phyloP scores from a whole-genome alignment of 2,329 filamentous ascomycete species.

The Leptosphaerulina australis region DNA sequence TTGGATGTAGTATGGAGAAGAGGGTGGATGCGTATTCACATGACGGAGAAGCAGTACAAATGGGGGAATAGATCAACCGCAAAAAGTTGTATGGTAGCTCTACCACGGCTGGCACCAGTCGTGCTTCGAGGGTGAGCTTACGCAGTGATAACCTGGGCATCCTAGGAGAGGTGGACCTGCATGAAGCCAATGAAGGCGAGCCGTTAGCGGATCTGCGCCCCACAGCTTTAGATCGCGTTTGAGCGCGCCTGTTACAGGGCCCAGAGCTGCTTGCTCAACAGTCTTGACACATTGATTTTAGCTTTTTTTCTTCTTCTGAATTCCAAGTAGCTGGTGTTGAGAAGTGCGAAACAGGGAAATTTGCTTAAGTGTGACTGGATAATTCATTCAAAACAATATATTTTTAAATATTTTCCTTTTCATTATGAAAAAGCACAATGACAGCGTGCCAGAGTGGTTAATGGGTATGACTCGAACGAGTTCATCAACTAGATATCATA shows the following conservation, averaged over 20 bases:
- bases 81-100: constrained; percentile 1
- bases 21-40: constrained; percentile 5
- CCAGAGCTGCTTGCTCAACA: not conserved
- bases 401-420: not conserved
- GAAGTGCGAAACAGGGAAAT: too few relatives aligned
- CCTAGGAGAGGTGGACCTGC: constrained; percentile 37
- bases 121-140: constrained; percentile 19
- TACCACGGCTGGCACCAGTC: constrained; percentile 1
- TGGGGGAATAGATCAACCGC: too few relatives aligned
- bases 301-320: too few relatives aligned
- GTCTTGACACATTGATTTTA: not conserved
- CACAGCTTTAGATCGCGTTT: constrained; percentile 1
- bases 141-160: constrained; percentile 25
- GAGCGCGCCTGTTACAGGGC: not conserved
- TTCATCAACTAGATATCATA: constrained; percentile 30
- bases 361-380: too few relatives aligned
- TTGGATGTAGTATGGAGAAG: not conserved
- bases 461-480: constrained; percentile 38
- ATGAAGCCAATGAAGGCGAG: constrained; percentile 35
- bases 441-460: constrained; percentile 22
- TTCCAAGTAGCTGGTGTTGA: too few relatives aligned
- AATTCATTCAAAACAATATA: too few relatives aligned
- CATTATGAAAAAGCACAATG: constrained; percentile 2
- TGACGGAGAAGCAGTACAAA: too few relatives aligned
- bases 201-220: constrained; percentile 14